A percentile compares a stretch with the other conserved stretches of the same genome.
These are phyloP conservation scores for Clathrospora elynae DNA, from an alignment of 2,329 filamentous ascomycete genomes.

Conservation along the genomic window DNA sequence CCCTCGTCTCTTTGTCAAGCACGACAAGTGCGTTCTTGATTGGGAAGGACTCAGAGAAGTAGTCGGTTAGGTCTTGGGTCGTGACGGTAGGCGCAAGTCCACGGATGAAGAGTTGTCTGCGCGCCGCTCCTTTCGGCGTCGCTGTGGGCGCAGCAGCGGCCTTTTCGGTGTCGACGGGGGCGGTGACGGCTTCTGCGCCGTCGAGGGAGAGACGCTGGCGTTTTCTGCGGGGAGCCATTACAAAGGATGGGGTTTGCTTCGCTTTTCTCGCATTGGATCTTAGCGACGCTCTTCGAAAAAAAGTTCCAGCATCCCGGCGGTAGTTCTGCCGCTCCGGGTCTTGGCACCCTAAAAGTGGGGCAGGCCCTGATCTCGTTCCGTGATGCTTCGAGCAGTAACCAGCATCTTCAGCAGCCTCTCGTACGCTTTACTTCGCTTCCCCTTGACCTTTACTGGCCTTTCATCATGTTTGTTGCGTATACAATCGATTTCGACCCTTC, in stretches of 20 bases:
- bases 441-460: background rate
- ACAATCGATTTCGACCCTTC: no score
- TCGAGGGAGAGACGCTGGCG: conserved; percentile 49
- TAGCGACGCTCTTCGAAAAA: conserved; percentile 9
- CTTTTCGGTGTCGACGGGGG: conserved; percentile 31
- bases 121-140: conserved; percentile 50
- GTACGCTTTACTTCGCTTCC: background rate
- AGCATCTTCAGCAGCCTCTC: background rate
- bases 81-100: conserved; percentile 80
- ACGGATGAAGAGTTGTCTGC: conserved; percentile 75
- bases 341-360: no score
- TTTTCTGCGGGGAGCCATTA: conserved; percentile 50
- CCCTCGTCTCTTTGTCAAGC: conserved; percentile 80
- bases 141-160: conserved; percentile 19
- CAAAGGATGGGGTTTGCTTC: conserved; percentile 4
- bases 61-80: conserved; percentile 78
- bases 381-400: background rate
- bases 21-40: conserved; percentile 97
- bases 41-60: conserved; percentile 93
- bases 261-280: background rate
- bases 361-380: no score
- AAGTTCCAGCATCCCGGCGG: conserved; percentile 19
- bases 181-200: conserved; percentile 41
- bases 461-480: no score
- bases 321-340: conserved; percentile 13